A percentile compares a stretch with the other conserved stretches of the same genome.
phyloP scores from a whole-genome alignment of 2,329 filamentous ascomycete species.

The Septoria petroselini region DNA sequence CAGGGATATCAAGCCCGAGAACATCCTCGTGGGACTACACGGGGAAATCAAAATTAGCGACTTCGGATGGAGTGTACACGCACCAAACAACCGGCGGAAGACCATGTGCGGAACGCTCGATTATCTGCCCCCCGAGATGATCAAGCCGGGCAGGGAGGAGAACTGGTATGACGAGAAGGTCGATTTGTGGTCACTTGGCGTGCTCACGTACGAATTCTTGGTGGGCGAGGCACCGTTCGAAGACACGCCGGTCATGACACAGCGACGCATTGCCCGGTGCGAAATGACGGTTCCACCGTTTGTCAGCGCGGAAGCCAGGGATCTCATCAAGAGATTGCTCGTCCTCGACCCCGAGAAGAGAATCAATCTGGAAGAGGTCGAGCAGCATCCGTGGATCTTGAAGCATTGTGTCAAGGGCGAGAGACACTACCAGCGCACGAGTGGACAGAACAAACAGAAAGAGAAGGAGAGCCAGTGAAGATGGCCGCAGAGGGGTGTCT shows the following conservation, averaged over 20 bases:
- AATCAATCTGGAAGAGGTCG: constrained; percentile 82
- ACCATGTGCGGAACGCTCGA: constrained; percentile 98
- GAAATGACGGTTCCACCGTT: constrained; percentile 93
- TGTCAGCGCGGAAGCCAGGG: constrained; percentile 83
- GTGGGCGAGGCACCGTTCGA: constrained; percentile 96
- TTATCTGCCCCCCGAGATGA: constrained; percentile 97
- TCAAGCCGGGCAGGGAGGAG: constrained; percentile 71
- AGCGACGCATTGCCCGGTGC: constrained; percentile 78
- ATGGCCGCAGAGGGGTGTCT: not conserved
- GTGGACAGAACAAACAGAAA: constrained; percentile 33
- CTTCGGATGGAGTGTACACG: constrained; percentile 98
- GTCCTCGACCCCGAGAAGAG: constrained; percentile 92
- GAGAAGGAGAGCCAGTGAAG: constrained; percentile 21
- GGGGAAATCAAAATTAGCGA: constrained; percentile 98
- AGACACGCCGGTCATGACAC: constrained; percentile 91
- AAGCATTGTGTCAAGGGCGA: constrained; percentile 76
- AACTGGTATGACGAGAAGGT: constrained; percentile 95
- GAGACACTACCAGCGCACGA: constrained; percentile 44
- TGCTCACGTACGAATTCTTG: constrained; percentile 93
- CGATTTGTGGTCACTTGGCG: constrained; percentile 92
- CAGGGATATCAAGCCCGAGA: constrained; percentile 95
- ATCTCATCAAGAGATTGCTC: constrained; percentile 86
- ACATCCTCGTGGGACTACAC: constrained; percentile 92
- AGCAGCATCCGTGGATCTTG: constrained; percentile 90
- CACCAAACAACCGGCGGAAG: constrained; percentile 85